A percentile compares a stretch with the other conserved stretches of the same genome.
Evolutionary conservation across 305 asterid species (phyloP).

Genomic region (Plantago coronopus): DNA sequence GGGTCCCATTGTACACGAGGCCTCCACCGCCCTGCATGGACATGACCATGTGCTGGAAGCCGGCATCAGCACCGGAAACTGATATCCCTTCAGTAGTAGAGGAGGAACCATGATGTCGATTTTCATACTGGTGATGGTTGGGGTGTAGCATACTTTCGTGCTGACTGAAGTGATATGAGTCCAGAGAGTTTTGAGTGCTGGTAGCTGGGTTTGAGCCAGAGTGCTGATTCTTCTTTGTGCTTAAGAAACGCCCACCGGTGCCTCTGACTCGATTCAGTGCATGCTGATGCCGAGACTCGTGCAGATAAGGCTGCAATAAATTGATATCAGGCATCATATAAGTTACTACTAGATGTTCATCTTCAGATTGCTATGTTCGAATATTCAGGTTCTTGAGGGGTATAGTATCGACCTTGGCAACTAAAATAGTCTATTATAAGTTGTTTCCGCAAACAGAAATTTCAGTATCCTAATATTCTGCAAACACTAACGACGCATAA

Average conservation of each 20-base stretch:
- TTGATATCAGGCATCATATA: neutral
- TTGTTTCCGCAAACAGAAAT: neutral
- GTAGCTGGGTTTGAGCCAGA: slow-evolving; percentile 28
- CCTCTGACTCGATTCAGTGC: slow-evolving; percentile 92
- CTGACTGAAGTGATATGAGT: slow-evolving; percentile 25
- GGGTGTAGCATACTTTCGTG: slow-evolving; percentile 17
- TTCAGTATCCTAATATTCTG: no score
- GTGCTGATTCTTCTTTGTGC: slow-evolving; percentile 62
- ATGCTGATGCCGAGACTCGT: slow-evolving; percentile 93
- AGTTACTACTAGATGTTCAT: neutral
- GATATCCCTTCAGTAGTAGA: slow-evolving; percentile 23
- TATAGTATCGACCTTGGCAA: no score
- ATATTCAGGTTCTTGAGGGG: neutral
- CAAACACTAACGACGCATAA: neutral
- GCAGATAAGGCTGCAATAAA: slow-evolving; percentile 80
- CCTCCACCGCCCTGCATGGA: slow-evolving; percentile 41
- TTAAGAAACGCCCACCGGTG: slow-evolving; percentile 82
- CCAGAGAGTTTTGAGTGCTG: slow-evolving; percentile 26
- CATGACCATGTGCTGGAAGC: slow-evolving; percentile 30
- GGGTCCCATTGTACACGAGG: slow-evolving; percentile 37
- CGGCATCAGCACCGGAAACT: slow-evolving; percentile 21
- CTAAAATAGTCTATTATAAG: no score
- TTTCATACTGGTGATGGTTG: slow-evolving; percentile 18
- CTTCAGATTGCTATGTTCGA: neutral
- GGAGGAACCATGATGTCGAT: slow-evolving; percentile 26